phyloP scores from a whole-genome alignment of 768 basidiomycete genomes.

The Serendipita sp. region DNA sequence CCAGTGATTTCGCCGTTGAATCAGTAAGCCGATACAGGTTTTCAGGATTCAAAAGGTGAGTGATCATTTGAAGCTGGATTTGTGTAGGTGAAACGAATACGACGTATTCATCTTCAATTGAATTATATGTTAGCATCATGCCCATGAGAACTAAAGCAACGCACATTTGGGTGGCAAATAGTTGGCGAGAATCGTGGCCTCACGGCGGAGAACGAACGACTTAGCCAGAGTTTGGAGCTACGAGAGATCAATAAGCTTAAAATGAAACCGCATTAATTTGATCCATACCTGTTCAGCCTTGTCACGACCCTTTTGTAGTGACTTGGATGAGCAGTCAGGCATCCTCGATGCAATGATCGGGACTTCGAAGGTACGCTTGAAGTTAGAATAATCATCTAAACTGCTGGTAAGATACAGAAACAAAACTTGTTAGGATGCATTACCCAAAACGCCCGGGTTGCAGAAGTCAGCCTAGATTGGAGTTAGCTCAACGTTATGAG shows the following conservation, averaged over 20 bases:
- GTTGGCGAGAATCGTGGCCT: conserved; percentile 62
- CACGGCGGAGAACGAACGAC: conserved; percentile 82
- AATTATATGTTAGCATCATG: background rate
- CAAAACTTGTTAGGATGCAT: conserved; percentile 5
- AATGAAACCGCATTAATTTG: background rate
- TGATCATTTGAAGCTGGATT: conserved; percentile 70
- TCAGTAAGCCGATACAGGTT: conserved; percentile 52
- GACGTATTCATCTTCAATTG: conserved; percentile 79
- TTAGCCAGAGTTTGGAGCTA: conserved; percentile 60
- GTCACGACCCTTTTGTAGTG: conserved; percentile 61
- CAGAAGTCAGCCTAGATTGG: conserved; percentile 65
- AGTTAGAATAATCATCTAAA: conserved; percentile 58
- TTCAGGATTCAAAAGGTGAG: conserved; percentile 54
- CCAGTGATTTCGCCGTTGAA: conserved; percentile 60
- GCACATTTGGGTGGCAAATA: conserved; percentile 84
- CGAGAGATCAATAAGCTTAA: background rate
- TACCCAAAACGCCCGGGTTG: conserved; percentile 81
- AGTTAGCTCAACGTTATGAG: conserved; percentile 1
- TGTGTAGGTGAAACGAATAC: conserved; percentile 82
- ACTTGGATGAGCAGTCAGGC: conserved; percentile 53
- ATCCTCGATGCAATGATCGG: conserved; percentile 78
- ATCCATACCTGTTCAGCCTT: conserved; percentile 55
- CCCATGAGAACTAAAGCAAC: conserved; percentile 14
- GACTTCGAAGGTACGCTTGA: conserved; percentile 66
- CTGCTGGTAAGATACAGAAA: background rate